Base-by-base conservation (phyloP, 441 rosid genomes). In the Arabidopsis lyrata region DNA sequence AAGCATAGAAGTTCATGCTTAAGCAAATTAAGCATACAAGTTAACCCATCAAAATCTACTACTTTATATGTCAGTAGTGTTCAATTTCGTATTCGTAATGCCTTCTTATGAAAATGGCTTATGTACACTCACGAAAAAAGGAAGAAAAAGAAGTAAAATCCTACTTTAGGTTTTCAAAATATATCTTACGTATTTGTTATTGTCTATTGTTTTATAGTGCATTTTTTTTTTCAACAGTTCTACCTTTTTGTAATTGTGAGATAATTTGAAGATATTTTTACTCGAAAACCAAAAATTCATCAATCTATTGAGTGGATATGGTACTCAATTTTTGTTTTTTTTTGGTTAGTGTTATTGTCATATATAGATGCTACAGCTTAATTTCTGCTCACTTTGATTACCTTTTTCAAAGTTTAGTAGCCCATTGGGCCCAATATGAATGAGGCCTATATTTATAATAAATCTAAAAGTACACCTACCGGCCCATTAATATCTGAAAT, bases 1-100 rank as follows among this genome's bases (percentile, higher is more conserved):
- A 22, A 15, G 34, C 56, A 60, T 24, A 5, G 1, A 73, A 56
- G 66, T 6, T 36, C 20, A 29, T 58, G 61, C 24, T 55, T 73
- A 45, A 55, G 49, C 7, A 56, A 56, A 55, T 29, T 31, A 31
- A 55, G 60, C 60, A 34, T 31, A 31, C 20, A 55, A 55, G 1
- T 31, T n/a, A n/a, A 44, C 2, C 10, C 50, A 45, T n/a, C 49
- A 22, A n/a, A 52, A 69, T 57, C 11, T 36, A 47, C 29, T 59
- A 48, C 39, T 36, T 47, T 15, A 0, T 15, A 0, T 35, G 59
- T 55, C 64, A 27, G 48, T 44, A 27, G 48, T 44, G 24, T 41
- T 22, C 55, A 44, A 4, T 39, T 7, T 10, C 18, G 41, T 49
- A 41, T 70, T 38, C n/a, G 35, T 54, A 44, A 20, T 63, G 57